Base-by-base conservation (phyloP, 805 yeast genomes). In the Ogataea minuta region DNA sequence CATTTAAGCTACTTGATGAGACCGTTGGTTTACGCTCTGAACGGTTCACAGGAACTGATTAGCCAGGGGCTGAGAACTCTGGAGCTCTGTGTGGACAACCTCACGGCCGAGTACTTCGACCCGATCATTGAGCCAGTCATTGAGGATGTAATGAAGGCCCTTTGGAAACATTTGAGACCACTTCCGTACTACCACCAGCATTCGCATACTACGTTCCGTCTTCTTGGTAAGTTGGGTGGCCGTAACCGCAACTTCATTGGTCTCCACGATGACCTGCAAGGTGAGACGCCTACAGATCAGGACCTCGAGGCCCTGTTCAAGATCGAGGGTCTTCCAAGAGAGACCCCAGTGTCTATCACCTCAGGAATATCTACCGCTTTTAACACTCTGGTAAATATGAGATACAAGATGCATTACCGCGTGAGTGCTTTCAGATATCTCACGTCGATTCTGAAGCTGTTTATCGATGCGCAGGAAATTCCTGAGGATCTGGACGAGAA, bases 111-210 rank as follows among this genome's bases (percentile, higher is more conserved):
- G 49, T 93, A 90, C 60, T 89, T 93, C 61, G 99, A 93, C 54
- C 98, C 99, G 2, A 90, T 93, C 57, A 81, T 93, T 44, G 97
- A 90, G 56, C 98, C 99, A 0, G 97, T 90, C 2, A 81, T 91
- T 38, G 95, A 86, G 44, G 97, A 93, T 51, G 89, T 95, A 2
- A 85, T 90, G 87, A 81, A 83, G 26, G 95, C 97, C 0, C 68
- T 93, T 23, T 93, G 96, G 91, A 81, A 77, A 46, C 93, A 91
- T 52, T 64, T 93, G 49, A 81, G 81, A 53, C 99, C 99, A 2
- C 74, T 90, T 24, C 98, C 99, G 0, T 89, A 88, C 58, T 87
- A 85, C 50, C 98, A 93, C 52, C 95, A 88, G 49, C 96, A 90
- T 50, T 84, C 96, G 12, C 99, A 93, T 58, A 88, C 96, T 0